Percentiles rank a stretch among this genome's conserved stretches.
These are phyloP conservation scores for Nicotiana benthamiana DNA, from an alignment of 257 asterid species.

Conservation along the genomic window DNA sequence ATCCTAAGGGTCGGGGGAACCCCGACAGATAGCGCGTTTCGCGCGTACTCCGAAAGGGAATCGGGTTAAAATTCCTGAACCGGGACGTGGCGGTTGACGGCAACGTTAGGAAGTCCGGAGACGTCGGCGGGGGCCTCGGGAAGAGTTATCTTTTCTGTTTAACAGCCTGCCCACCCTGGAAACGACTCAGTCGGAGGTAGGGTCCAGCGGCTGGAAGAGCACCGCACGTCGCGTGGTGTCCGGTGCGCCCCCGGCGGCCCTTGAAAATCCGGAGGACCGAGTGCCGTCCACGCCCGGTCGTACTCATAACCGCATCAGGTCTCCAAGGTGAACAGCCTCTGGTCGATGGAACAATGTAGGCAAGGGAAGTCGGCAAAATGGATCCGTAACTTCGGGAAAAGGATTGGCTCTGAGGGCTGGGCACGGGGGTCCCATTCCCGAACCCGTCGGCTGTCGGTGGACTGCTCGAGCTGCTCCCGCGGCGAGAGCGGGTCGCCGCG, in stretches of 20 bases:
- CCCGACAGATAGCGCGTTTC: too few relatives aligned
- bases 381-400: not conserved
- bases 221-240: constrained; percentile 68
- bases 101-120: too few relatives aligned
- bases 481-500: not conserved
- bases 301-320: constrained; percentile 38
- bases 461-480: not conserved
- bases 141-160: constrained; percentile 43
- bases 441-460: not conserved
- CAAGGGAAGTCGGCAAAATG: not conserved
- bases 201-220: constrained; percentile 45
- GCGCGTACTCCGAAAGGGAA: too few relatives aligned
- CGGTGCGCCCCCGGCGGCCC: constrained; percentile 75
- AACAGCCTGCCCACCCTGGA: constrained; percentile 35
- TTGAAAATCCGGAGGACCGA: constrained; percentile 67
- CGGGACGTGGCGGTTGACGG: too few relatives aligned
- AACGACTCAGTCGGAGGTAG: too few relatives aligned
- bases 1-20: too few relatives aligned
- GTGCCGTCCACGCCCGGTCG: constrained; percentile 45
- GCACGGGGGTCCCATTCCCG: not conserved
- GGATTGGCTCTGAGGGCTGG: not conserved
- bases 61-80: too few relatives aligned
- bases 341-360: not conserved
- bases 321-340: not conserved
- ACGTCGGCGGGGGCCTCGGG: constrained; percentile 25